phyloP scores from a whole-genome alignment of 805 yeast species.

The Wickerhamomyces queroliae region DNA sequence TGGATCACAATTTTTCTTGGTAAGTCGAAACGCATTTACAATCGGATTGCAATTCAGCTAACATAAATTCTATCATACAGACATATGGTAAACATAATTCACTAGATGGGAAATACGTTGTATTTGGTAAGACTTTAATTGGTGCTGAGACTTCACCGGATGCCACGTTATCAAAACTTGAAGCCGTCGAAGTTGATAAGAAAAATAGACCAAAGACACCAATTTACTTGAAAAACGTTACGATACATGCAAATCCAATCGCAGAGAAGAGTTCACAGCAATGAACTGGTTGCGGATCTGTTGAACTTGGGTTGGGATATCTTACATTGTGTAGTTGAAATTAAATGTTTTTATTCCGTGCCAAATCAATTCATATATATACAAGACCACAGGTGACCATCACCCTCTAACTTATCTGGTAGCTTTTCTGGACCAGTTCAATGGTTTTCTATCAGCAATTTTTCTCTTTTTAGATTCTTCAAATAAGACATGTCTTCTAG shows the following conservation, averaged over 20 bases:
- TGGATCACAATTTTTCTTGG: slow-evolving; percentile 64
- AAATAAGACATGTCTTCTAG: slow-evolving; percentile 86
- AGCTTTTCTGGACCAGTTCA: slow-evolving; percentile 39
- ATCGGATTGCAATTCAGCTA: neutral
- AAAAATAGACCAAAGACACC: slow-evolving; percentile 31
- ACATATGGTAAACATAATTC: slow-evolving; percentile 90
- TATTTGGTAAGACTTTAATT: slow-evolving; percentile 65
- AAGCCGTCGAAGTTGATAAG: slow-evolving; percentile 24
- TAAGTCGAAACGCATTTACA: slow-evolving; percentile 13
- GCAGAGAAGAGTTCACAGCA: slow-evolving; percentile 21
- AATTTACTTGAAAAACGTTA: slow-evolving; percentile 23
- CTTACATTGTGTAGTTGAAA: no score
- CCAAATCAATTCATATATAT: neutral
- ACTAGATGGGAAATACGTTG: slow-evolving; percentile 60
- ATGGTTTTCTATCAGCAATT: slow-evolving; percentile 37
- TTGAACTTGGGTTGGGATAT: no score
- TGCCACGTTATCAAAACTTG: slow-evolving; percentile 23
- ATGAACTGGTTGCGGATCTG: neutral
- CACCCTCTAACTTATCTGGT: slow-evolving; percentile 6
- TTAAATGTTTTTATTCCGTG: neutral
- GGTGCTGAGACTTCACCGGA: slow-evolving; percentile 34
- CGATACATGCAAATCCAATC: slow-evolving; percentile 39
- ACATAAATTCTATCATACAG: slow-evolving; percentile 9
- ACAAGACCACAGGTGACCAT: neutral
- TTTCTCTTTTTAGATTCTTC: slow-evolving; percentile 86